These are phyloP conservation scores for Triticum timopheevii DNA, from an alignment of 176 grass and related monocot species.

Conservation along the genomic window DNA sequence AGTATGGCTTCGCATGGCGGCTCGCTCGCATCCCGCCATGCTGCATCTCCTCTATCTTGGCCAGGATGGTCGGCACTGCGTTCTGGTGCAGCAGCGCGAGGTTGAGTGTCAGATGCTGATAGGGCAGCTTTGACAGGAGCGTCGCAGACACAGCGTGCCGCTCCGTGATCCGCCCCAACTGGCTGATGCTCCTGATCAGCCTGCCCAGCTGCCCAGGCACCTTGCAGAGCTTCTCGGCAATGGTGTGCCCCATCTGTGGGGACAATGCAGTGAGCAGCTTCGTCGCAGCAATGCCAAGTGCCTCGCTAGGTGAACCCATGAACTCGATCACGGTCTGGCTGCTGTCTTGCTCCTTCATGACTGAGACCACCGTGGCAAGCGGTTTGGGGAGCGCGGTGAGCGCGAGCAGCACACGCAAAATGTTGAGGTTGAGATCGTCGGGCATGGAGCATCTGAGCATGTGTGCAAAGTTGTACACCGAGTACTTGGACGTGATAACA, in stretches of 20 bases:
- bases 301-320: conserved; percentile 47
- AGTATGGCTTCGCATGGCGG: conserved; percentile 54
- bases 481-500: conserved; percentile 79
- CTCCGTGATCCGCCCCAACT: conserved; percentile 50
- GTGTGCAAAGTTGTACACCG: conserved; percentile 83
- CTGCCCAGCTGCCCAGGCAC: conserved; percentile 46
- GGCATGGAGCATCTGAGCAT: conserved; percentile 75
- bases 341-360: conserved; percentile 69
- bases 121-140: conserved; percentile 65
- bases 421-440: conserved; percentile 61
- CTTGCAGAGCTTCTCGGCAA: conserved; percentile 75
- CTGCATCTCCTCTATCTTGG: conserved; percentile 72
- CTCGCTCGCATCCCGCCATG: conserved; percentile 51
- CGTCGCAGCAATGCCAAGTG: conserved; percentile 41
- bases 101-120: conserved; percentile 73
- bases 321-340: conserved; percentile 58
- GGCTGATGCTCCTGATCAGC: conserved; percentile 55
- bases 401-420: conserved; percentile 64
- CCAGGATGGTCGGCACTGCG: conserved; percentile 38
- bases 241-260: conserved; percentile 66
- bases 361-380: conserved; percentile 59
- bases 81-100: conserved; percentile 50
- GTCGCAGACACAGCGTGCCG: conserved; percentile 57
- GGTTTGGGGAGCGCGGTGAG: conserved; percentile 46
- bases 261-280: conserved; percentile 64